Percentiles rank a stretch among this genome's conserved stretches.
Conservation (phyloP, 805 yeast genomes). For the Monosporozyma siamensis region DNA sequence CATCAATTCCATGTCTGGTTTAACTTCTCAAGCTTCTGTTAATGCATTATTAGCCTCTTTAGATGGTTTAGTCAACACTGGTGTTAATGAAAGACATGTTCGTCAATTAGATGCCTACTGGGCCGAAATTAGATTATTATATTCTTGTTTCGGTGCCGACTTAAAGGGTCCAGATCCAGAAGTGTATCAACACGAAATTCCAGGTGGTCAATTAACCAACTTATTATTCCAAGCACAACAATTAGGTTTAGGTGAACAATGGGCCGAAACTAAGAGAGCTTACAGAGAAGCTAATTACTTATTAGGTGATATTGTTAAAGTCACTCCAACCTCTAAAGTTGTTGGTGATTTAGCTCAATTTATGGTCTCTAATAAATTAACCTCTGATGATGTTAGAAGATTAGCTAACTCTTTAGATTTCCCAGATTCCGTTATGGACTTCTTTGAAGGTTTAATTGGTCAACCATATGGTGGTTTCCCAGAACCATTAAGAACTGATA, state of each 20-base stretch:
- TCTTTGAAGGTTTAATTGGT: constrained; percentile 98
- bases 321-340: constrained; percentile 98
- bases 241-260: constrained; percentile 92
- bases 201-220: constrained; percentile 99
- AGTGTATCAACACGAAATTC: constrained; percentile 96
- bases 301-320: constrained; percentile 95
- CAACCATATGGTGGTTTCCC: constrained; percentile 99
- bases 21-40: constrained; percentile 97
- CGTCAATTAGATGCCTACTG: constrained; percentile 89
- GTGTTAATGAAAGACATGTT: constrained; percentile 54
- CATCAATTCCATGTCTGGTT: constrained; percentile 92
- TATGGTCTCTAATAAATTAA: constrained; percentile 92
- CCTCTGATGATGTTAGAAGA: constrained; percentile 74
- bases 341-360: constrained; percentile 99
- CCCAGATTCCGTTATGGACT: constrained; percentile 97
- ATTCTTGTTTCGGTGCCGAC: constrained; percentile 96
- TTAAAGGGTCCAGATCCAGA: constrained; percentile 99
- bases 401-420: constrained; percentile 88
- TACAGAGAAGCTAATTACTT: constrained; percentile 84
- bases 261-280: constrained; percentile 93
- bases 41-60: constrained; percentile 87
- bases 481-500: constrained; percentile 90
- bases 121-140: constrained; percentile 96
- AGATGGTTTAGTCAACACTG: constrained; percentile 76
- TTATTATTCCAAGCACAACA: constrained; percentile 98